These are phyloP conservation scores for Tripterygium wilfordii DNA, from an alignment of 177 flowering plant species.

Conservation along the genomic window DNA sequence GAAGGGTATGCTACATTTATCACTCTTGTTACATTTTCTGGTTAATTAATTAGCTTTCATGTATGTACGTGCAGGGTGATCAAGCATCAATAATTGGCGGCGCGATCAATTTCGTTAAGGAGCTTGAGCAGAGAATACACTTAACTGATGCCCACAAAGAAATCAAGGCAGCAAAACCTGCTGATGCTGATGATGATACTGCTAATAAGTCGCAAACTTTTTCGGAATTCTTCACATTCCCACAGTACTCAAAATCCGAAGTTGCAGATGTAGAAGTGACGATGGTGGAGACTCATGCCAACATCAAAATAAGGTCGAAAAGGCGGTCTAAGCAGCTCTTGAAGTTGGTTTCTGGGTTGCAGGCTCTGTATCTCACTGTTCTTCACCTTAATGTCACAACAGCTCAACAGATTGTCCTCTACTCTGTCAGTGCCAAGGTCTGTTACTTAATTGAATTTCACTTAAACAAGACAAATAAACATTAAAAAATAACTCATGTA, in stretches of 20 bases:
- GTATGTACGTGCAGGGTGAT: no score
- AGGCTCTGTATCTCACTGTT: conserved; percentile 20
- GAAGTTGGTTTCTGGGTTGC: conserved; percentile 25
- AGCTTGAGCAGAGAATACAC: conserved; percentile 47
- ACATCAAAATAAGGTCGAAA: conserved; percentile 26
- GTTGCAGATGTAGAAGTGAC: conserved; percentile 39
- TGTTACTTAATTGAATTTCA: neutral
- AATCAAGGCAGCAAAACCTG: conserved; percentile 2
- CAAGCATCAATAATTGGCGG: conserved; percentile 63
- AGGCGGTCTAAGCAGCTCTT: conserved; percentile 27
- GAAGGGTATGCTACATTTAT: conserved; percentile 19
- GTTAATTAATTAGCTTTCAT: no score
- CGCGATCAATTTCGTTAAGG: conserved; percentile 49
- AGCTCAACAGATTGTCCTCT: conserved; percentile 26
- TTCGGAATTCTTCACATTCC: conserved; percentile 30
- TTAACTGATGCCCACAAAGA: conserved; percentile 18
- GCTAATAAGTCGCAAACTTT: conserved; percentile 9
- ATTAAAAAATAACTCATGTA: no score
- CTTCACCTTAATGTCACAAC: conserved; percentile 41
- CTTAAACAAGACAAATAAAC: no score
- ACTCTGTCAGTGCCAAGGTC: conserved; percentile 35
- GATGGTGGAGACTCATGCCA: conserved; percentile 40
- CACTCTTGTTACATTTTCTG: neutral
- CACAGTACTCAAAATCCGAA: conserved; percentile 20
- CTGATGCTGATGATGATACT: neutral